These are phyloP conservation scores for Mycena rosella DNA, from an alignment of 768 basidiomycete species.

Conservation along the genomic window DNA sequence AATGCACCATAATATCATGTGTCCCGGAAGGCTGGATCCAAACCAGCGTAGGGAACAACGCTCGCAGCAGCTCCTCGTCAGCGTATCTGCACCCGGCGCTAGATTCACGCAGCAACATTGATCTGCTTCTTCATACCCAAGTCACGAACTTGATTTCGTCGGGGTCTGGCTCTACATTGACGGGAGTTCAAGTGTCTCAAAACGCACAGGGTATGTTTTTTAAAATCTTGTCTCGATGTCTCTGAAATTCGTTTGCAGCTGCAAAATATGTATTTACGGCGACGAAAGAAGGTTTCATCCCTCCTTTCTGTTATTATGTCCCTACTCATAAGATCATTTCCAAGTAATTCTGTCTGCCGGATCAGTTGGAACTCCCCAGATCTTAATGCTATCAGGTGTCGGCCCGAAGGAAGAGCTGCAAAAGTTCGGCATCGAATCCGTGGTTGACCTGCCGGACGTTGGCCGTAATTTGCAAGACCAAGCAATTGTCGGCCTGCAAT, in stretches of 20 bases:
- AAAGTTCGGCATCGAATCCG: background rate
- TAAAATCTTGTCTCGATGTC: background rate
- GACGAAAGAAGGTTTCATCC: background rate
- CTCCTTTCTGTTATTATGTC: too few relatives aligned
- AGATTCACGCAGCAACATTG: constrained; percentile 31
- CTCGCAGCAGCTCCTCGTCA: constrained; percentile 33
- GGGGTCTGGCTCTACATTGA: background rate
- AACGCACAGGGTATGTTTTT: background rate
- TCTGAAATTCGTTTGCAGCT: background rate
- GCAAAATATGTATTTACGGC: background rate
- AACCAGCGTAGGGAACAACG: constrained; percentile 28
- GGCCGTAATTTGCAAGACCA: constrained; percentile 16
- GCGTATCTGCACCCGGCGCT: constrained; percentile 35
- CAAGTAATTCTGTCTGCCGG: constrained; percentile 20
- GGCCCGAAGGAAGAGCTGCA: constrained; percentile 6
- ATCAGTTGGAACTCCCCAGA: constrained; percentile 14
- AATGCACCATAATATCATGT: background rate
- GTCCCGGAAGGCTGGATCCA: constrained; percentile 31
- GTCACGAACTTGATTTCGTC: constrained; percentile 19
- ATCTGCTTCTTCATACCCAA: constrained; percentile 32
- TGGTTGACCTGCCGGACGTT: constrained; percentile 12
- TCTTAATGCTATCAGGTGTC: constrained; percentile 22
- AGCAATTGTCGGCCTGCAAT: constrained; percentile 1
- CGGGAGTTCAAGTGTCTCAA: background rate
- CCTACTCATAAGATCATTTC: background rate